Percentiles rank a stretch among this genome's conserved stretches.
These are phyloP conservation scores for Glycine soja DNA, from an alignment of 306 rosid genomes.

Conservation along the genomic window DNA sequence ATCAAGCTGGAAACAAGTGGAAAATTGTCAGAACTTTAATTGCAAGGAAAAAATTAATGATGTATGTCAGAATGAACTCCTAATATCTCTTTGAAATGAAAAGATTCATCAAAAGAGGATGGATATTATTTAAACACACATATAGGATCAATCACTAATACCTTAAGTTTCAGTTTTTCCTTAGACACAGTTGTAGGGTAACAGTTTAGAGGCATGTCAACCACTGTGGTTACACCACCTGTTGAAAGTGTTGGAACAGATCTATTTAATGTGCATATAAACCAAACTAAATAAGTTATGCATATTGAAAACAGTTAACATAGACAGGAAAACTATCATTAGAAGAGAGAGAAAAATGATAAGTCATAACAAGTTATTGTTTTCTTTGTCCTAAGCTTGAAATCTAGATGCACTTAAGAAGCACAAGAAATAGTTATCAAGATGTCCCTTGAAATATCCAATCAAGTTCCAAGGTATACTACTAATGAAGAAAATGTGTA, in stretches of 20 bases:
- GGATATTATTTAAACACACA: slow-evolving; percentile 11
- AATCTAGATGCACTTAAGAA: slow-evolving; percentile 32
- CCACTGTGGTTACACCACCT: slow-evolving; percentile 94
- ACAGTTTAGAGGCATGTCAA: slow-evolving; percentile 97
- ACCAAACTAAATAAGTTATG: slow-evolving; percentile 20
- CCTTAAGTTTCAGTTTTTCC: slow-evolving; percentile 89
- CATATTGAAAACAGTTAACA: background rate
- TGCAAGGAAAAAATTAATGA: background rate
- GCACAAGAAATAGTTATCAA: background rate
- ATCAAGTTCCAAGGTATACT: slow-evolving; percentile 34
- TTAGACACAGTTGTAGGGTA: slow-evolving; percentile 83
- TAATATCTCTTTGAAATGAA: slow-evolving; percentile 9
- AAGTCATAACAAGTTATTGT: slow-evolving; percentile 2
- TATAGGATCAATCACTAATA: slow-evolving; percentile 39
- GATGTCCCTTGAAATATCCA: slow-evolving; percentile 23
- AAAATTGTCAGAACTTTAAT: slow-evolving; percentile 36
- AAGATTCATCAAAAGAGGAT: slow-evolving; percentile 32
- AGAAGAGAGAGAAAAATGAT: background rate
- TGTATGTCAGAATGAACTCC: slow-evolving; percentile 26
- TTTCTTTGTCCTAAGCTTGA: slow-evolving; percentile 7
- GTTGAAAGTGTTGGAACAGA: slow-evolving; percentile 45
- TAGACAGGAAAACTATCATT: slow-evolving; percentile 4
- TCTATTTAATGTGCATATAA: slow-evolving; percentile 27
- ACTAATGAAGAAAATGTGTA: slow-evolving; percentile 12
- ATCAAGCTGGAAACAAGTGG: slow-evolving; percentile 60